phyloP scores from a whole-genome alignment of 129 eudicot species.

The Sambucus nigra region DNA sequence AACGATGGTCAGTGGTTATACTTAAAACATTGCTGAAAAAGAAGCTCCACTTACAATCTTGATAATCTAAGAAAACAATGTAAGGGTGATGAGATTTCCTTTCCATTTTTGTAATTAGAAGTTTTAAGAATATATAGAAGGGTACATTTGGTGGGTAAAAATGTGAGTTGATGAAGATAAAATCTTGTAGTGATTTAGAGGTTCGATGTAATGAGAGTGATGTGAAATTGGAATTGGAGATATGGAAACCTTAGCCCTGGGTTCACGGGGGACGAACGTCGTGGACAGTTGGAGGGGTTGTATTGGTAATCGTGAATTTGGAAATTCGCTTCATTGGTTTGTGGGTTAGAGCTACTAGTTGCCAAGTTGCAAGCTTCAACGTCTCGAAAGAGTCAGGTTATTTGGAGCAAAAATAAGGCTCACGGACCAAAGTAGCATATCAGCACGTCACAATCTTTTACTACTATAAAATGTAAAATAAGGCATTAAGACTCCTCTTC shows the following conservation, averaged over 20 bases:
- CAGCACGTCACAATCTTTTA: no score
- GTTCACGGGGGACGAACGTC: conserved; percentile 21
- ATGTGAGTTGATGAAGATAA: not conserved
- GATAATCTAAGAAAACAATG: not conserved
- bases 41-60: not conserved
- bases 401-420: no score
- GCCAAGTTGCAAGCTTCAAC: not conserved
- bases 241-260: conserved; percentile 15
- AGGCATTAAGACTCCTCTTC: no score
- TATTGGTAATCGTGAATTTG: not conserved
- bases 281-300: conserved; percentile 16
- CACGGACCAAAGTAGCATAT: no score
- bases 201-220: conserved; percentile 10
- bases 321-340: conserved; percentile 2
- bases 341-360: conserved; percentile 4
- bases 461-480: no score
- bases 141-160: not conserved
- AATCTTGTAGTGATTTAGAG: conserved; percentile 7
- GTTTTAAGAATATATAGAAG: not conserved
- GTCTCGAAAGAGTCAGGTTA: no score
- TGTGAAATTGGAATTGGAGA: conserved; percentile 12
- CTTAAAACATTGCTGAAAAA: not conserved
- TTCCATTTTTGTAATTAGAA: not conserved
- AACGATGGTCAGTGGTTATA: not conserved
- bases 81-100: conserved; percentile 5